A percentile compares a stretch with the other conserved stretches of the same genome.
phyloP scores from a whole-genome alignment of 768 basidiomycete genomes.

The Jaapia argillacea region DNA sequence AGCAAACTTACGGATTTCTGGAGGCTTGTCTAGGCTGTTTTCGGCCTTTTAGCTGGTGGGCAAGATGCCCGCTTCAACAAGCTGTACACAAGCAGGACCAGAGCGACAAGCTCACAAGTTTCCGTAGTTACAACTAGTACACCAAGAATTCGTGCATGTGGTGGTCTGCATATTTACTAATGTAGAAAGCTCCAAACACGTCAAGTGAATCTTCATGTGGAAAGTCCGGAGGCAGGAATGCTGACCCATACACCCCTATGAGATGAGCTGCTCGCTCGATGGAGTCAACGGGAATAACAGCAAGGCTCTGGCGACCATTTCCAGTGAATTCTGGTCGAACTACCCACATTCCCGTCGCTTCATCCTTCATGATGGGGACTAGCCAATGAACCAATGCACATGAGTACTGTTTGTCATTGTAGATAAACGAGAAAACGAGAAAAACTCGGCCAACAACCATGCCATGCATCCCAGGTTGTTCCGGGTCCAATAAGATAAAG shows the following conservation, averaged over 20 bases:
- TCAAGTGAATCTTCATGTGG: not conserved
- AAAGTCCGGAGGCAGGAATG: not conserved
- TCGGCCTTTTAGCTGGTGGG: too few species aligned
- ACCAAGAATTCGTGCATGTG: too few species aligned
- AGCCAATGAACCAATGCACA: not conserved
- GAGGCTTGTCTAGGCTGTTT: too few species aligned
- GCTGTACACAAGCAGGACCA: too few species aligned
- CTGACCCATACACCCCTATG: not conserved
- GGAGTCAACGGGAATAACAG: not conserved
- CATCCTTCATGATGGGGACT: not conserved
- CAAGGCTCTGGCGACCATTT: not conserved
- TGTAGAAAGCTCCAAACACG: not conserved
- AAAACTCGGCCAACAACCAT: not conserved
- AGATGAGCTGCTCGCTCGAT: not conserved
- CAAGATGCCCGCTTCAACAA: too few species aligned
- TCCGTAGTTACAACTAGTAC: too few species aligned
- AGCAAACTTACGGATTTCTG: too few species aligned
- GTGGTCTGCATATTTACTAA: not conserved
- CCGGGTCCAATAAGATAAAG: not conserved
- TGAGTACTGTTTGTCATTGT: not conserved
- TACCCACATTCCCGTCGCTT: not conserved
- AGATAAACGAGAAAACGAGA: not conserved
- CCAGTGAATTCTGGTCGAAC: not conserved
- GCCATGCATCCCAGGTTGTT: not conserved
- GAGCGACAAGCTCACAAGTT: too few species aligned